These are phyloP conservation scores for Rosellinia necatrix DNA, from an alignment of 2,329 filamentous ascomycete species.

Conservation along the genomic window DNA sequence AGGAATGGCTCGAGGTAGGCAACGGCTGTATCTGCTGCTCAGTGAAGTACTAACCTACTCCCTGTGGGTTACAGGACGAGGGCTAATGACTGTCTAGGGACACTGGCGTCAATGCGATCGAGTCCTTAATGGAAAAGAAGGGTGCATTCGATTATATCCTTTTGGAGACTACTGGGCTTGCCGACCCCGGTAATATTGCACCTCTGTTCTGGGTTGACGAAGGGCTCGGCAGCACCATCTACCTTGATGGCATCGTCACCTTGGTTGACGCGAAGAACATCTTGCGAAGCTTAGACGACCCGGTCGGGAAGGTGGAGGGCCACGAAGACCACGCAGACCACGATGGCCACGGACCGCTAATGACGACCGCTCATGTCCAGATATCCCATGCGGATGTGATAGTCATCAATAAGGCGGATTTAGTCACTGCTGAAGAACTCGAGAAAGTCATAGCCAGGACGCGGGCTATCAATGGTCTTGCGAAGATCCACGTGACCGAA, in stretches of 20 bases:
- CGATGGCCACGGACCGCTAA: constrained; percentile 62
- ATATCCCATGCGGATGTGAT: constrained; percentile 97
- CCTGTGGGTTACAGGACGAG: not conserved
- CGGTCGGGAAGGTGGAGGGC: constrained; percentile 57
- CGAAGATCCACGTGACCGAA: constrained; percentile 80
- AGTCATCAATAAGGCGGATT: constrained; percentile 90
- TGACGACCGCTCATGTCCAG: constrained; percentile 93
- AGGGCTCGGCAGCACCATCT: constrained; percentile 91
- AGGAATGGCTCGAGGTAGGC: constrained; percentile 94
- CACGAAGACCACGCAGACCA: constrained; percentile 58
- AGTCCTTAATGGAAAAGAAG: constrained; percentile 91
- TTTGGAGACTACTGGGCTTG: constrained; percentile 92
- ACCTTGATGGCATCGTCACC: constrained; percentile 94
- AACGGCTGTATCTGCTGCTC: constrained; percentile 99
- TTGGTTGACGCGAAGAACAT: constrained; percentile 96
- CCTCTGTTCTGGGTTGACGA: constrained; percentile 98
- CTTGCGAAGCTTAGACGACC: constrained; percentile 77
- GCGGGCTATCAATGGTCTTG: constrained; percentile 84
- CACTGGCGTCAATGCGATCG: constrained; percentile 89
- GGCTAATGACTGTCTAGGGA: constrained; percentile 61
- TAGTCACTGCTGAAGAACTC: constrained; percentile 74
- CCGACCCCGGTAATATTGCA: constrained; percentile 93
- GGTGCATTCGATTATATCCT: constrained; percentile 97
- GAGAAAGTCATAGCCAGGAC: constrained; percentile 72
- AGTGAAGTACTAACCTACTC: constrained; percentile 68